Evolutionary conservation across 345 rosid genomes (phyloP), one percentile per base, ranked within the genome.

Genomic region (Acer saccharum): DNA sequence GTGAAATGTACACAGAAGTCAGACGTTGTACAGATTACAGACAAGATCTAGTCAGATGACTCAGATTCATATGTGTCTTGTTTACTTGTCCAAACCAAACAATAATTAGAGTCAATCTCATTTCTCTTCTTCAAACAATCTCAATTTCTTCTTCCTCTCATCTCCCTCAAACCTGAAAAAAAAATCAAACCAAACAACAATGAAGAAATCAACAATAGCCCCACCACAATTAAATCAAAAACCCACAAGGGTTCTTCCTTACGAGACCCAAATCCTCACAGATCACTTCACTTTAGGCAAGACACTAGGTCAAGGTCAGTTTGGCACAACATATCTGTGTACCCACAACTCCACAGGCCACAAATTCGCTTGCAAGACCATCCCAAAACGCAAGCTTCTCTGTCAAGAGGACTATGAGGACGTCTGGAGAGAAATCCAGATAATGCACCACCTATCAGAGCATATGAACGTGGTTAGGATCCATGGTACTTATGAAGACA

Each of bases 361-460:
- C 13, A 73, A 71, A 55, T 92, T 78, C 18, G 97, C 97, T 72
- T 93, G 97, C 90, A 93, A 93, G 82, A 77, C 97, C 43, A 91
- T 93, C 84, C 90, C 97, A 12, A 93, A 91, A 75, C 81, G 94
- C 67, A 93, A 91, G 82, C 94, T 93, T 57, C 29, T 93, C 68
- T 88, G 90, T 52, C 87, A 84, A 25, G 94, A 93, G 58, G 97
- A 93, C 60, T 89, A 86, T 65, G 94, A 93, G 6, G 95, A 93
- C 65, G 97, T 91, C 74, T 82, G 89, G 91, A 87, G 93, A 54
- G 97, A 93, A 87, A 91, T 93, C 84, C 97, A 91, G 87, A 93
- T 93, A 86, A 88, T 93, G 94, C 97, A 93, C 84, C 97, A 93
- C 52, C 76, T 93, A 29, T 89, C 95, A 0, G 97, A 89, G 84